Percentiles rank a stretch among this genome's conserved stretches.
Conservation (phyloP, 2,329 filamentous ascomycete genomes). For the Aspergillus latus region DNA sequence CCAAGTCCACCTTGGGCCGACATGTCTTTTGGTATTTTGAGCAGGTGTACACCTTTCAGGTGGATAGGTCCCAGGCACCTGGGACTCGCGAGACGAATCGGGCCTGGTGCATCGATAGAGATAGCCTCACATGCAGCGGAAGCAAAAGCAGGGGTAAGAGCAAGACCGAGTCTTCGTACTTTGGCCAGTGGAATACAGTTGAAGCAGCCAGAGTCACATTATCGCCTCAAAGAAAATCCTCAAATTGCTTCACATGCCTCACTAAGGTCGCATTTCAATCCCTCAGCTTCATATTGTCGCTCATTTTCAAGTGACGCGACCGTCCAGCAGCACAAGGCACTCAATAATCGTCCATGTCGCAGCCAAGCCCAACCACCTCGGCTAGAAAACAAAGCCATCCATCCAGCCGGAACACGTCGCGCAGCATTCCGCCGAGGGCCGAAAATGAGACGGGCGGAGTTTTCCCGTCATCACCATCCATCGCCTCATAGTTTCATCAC, state of each 20-base stretch:
- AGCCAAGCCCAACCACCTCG: background rate
- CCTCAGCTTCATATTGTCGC: too few species aligned
- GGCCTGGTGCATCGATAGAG: slow-evolving; percentile 3
- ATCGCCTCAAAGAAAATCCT: background rate
- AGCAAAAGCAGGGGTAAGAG: slow-evolving; percentile 9
- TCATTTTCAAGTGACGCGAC: too few species aligned
- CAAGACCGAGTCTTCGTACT: too few species aligned
- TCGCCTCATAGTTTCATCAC: background rate
- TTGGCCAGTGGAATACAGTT: background rate
- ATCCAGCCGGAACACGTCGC: background rate
- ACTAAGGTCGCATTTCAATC: background rate
- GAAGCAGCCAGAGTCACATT: background rate
- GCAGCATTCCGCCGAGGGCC: background rate
- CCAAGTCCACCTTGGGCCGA: background rate
- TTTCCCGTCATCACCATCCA: background rate
- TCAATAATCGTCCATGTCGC: too few species aligned
- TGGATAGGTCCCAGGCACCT: background rate
- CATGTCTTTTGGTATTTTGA: background rate
- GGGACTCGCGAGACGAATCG: background rate
- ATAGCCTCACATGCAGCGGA: slow-evolving; percentile 17
- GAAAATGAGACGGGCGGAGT: background rate
- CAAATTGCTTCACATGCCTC: background rate
- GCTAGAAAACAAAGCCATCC: background rate
- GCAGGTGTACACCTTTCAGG: background rate
- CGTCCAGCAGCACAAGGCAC: background rate